Evolutionary conservation across 306 rosid genomes (phyloP), one percentile per base, ranked within the genome.

Genomic region (Vigna radiata): DNA sequence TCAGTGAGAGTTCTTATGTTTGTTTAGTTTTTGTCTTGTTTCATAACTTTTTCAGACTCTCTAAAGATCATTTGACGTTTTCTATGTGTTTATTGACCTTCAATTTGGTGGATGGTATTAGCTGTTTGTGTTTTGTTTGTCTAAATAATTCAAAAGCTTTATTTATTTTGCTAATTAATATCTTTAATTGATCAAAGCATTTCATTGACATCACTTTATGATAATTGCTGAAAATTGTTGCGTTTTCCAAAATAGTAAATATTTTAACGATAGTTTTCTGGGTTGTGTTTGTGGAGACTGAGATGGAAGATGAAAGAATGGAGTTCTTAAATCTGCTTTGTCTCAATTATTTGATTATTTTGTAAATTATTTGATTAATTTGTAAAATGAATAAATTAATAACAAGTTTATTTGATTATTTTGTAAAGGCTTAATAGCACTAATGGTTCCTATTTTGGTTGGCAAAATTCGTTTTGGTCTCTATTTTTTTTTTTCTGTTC

Each of bases 81-180:
- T 81, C 58, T 77, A 43, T 43, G 41, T 63, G 72, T 67, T 77
- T 37, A 65, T 76, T 75, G 60, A 84, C 82, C 27, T 68, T 68
- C 13, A 71, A 52, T 67, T 68, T 85, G 47, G 21, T 85, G 80
- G 73, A 75, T 82, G 70, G 60, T 75, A 18, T 54, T 15, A 39
- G 81, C 7, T 75, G 77, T 37, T 69, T 81, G 31, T 80, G 67
- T 68, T 85, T 62, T 71, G 77, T 58, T 77, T 75, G 86, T 53
- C 47, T 46, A 53, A 81, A 81, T 72, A 75, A 70, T 75, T 82
- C n/a, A 29, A 10, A 39, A 47, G 23, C 2, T 37, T 36, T 63
- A 63, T 31, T 82, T 46, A 13, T 74, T 19, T 75, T 74, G 52
- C 64, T 81, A 53, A 68, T 68, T 49, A 29, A 49, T 74, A 5